These are phyloP conservation scores for Corchorus capsularis DNA, from an alignment of 345 rosid genomes.

Conservation along the genomic window DNA sequence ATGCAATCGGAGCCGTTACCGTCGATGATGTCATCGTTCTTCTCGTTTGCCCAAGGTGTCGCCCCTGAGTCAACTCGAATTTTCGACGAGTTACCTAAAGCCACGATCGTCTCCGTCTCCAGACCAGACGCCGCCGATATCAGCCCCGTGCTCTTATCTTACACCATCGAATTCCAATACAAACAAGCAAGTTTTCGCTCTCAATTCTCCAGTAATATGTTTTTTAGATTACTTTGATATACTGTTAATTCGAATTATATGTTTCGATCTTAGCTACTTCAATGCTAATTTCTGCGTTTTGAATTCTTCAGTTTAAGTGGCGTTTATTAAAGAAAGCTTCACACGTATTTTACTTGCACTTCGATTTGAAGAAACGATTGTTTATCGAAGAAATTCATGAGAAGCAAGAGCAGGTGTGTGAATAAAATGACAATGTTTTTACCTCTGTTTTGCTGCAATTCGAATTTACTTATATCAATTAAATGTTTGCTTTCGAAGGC, in stretches of 20 bases:
- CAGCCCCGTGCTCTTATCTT: slow-evolving; percentile 78
- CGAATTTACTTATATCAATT: neutral
- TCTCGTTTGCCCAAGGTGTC: slow-evolving; percentile 53
- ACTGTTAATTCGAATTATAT: neutral
- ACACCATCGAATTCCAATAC: slow-evolving; percentile 82
- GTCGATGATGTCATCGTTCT: slow-evolving; percentile 51
- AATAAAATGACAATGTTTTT: neutral
- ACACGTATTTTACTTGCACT: slow-evolving; percentile 86
- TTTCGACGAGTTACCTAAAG: slow-evolving; percentile 87
- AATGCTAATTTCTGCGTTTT: slow-evolving; percentile 2
- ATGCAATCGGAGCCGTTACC: slow-evolving; percentile 70
- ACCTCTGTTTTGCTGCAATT: neutral
- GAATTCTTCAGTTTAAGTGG: slow-evolving; percentile 80
- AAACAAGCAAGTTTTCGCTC: slow-evolving; percentile 63
- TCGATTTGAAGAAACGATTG: slow-evolving; percentile 86
- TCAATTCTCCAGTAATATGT: neutral
- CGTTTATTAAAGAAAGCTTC: slow-evolving; percentile 81
- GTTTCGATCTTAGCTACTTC: neutral
- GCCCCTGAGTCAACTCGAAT: slow-evolving; percentile 61
- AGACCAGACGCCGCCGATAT: slow-evolving; percentile 91
- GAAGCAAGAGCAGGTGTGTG: slow-evolving; percentile 96
- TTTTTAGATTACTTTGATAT: neutral
- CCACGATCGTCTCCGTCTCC: slow-evolving; percentile 72
- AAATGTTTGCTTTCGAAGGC: slow-evolving; percentile 25
- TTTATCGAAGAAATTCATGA: slow-evolving; percentile 95